Percentiles rank a stretch among this genome's conserved stretches.
phyloP scores from a whole-genome alignment of 495 filamentous ascomycete genomes.

The Aspergillus panamensis region DNA sequence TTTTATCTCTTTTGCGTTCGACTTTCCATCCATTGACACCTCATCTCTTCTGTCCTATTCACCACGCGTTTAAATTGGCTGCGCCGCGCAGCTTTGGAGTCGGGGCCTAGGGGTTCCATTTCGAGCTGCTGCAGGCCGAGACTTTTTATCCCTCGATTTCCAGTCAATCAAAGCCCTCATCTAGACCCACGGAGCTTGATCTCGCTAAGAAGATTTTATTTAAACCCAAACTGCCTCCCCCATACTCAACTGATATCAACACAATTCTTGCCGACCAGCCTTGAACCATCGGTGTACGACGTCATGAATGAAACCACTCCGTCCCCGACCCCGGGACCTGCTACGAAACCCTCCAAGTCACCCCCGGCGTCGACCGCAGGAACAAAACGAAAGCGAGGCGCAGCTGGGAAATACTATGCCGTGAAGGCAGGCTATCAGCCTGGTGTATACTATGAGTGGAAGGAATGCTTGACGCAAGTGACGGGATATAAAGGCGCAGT shows the following conservation, averaged over 20 bases:
- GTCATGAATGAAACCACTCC: conserved; percentile 38
- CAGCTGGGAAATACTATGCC: conserved; percentile 76
- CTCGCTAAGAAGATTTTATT: conserved; percentile 11
- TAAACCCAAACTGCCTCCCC: not conserved
- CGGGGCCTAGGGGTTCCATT: conserved; percentile 32
- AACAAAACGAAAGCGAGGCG: conserved; percentile 61
- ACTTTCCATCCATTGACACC: conserved; percentile 21
- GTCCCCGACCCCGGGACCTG: conserved; percentile 38
- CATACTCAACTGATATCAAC: not conserved
- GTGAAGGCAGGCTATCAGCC: conserved; percentile 74
- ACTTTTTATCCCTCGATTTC: conserved; percentile 21
- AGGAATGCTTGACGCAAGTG: conserved; percentile 75
- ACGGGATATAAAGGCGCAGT: conserved; percentile 79
- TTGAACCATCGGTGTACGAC: not conserved
- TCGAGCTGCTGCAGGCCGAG: conserved; percentile 32
- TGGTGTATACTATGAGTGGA: conserved; percentile 84
- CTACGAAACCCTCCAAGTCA: conserved; percentile 31
- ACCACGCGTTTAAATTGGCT: conserved; percentile 19
- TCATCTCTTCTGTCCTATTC: conserved; percentile 34
- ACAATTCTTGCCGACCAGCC: not conserved
- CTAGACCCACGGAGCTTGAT: conserved; percentile 8
- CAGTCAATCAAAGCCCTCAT: conserved; percentile 2
- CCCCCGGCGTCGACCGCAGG: conserved; percentile 44
- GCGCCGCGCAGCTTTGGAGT: conserved; percentile 26
- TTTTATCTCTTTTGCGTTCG: not conserved